phyloP scores from a whole-genome alignment of 768 basidiomycete species.

The Phylloporus arenicola region DNA sequence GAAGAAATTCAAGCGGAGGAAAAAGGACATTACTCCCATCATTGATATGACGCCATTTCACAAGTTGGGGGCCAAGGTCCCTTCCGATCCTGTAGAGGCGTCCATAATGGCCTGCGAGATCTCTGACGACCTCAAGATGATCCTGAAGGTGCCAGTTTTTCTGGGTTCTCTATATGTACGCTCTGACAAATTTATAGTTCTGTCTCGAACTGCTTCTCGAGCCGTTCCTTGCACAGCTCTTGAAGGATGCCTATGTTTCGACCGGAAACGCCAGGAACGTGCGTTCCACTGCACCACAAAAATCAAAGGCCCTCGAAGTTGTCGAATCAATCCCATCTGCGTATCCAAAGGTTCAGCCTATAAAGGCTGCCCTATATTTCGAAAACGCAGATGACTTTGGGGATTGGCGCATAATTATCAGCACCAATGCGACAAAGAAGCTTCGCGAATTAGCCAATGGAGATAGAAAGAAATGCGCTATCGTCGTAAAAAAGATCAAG shows the following conservation, averaged over 20 bases:
- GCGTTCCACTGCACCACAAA: background rate
- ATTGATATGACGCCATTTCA: constrained; percentile 29
- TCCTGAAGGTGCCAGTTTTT: constrained; percentile 24
- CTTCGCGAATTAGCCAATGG: constrained; percentile 44
- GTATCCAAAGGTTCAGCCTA: constrained; percentile 48
- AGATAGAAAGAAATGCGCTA: constrained; percentile 46
- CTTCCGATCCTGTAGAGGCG: constrained; percentile 21
- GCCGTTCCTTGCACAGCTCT: constrained; percentile 9
- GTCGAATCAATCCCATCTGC: constrained; percentile 22
- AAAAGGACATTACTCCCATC: constrained; percentile 4
- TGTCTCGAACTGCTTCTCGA: constrained; percentile 21
- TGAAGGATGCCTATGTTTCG: constrained; percentile 10
- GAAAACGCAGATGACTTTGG: constrained; percentile 58
- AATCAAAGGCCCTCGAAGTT: background rate
- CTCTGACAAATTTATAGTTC: constrained; percentile 14
- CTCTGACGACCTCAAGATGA: constrained; percentile 20
- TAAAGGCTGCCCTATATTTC: constrained; percentile 59
- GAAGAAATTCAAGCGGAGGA: constrained; percentile 23
- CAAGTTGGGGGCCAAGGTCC: constrained; percentile 25
- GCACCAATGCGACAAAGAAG: constrained; percentile 19
- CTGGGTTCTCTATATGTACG: no score
- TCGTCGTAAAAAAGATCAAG: constrained; percentile 68
- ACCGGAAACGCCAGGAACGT: background rate
- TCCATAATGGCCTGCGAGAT: constrained; percentile 12
- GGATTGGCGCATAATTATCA: constrained; percentile 57